phyloP scores from a whole-genome alignment of 148 eudicot genomes.

The Nyssa sinensis region DNA sequence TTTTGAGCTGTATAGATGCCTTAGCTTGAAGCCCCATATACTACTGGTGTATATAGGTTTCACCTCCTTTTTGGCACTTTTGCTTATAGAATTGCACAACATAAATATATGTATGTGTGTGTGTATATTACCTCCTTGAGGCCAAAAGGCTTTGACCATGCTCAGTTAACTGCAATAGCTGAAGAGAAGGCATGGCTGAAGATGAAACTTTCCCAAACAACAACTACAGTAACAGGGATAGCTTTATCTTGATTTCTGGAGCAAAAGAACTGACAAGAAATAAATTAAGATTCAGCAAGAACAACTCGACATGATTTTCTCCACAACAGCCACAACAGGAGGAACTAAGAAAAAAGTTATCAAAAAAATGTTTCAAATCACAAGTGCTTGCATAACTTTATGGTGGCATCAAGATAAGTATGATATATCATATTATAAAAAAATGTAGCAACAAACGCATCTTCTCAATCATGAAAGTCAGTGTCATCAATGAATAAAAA shows the following conservation, averaged over 20 bases:
- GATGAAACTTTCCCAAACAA: conserved; percentile 27
- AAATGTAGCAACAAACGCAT: too few relatives aligned
- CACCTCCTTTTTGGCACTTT: too few relatives aligned
- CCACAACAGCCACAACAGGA: not conserved
- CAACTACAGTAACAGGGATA: conserved; percentile 20
- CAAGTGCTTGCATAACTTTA: not conserved
- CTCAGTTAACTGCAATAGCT: conserved; percentile 87
- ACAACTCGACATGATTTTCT: not conserved
- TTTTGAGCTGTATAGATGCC: too few relatives aligned
- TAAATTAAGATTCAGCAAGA: not conserved
- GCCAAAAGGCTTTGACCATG: conserved; percentile 80
- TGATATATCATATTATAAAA: too few relatives aligned
- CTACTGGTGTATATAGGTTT: too few relatives aligned
- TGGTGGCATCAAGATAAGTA: not conserved
- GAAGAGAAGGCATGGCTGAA: conserved; percentile 83
- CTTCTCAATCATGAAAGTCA: too few relatives aligned
- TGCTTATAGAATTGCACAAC: too few relatives aligned
- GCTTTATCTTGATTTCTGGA: conserved; percentile 18
- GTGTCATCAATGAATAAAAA: too few relatives aligned
- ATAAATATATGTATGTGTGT: too few relatives aligned
- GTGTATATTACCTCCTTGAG: conserved; percentile 71
- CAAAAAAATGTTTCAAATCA: not conserved
- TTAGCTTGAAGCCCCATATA: too few relatives aligned
- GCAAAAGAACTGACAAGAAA: not conserved
- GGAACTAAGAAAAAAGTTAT: not conserved